Evolutionary conservation across 2,329 filamentous ascomycete species (phyloP).

Genomic region (Aspergillus spinulosporus): DNA sequence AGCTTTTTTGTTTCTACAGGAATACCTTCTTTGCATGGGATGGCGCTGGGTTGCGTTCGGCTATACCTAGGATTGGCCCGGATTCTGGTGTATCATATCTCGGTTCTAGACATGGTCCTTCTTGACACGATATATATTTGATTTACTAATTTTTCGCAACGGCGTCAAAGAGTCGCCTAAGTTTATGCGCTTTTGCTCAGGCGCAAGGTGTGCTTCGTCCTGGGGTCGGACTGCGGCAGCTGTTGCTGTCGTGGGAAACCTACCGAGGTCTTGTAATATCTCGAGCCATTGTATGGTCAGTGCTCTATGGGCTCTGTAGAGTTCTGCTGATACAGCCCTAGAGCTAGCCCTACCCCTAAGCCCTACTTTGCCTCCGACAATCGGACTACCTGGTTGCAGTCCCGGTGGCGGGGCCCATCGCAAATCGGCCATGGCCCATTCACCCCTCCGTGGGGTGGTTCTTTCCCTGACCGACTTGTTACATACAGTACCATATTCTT

Average conservation of each 20-base stretch:
- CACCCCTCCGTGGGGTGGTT: slow-evolving; percentile 16
- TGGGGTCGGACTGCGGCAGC: background rate
- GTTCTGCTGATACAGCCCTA: background rate
- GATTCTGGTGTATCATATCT: background rate
- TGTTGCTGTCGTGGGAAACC: background rate
- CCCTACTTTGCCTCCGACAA: slow-evolving; percentile 22
- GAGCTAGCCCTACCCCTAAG: slow-evolving; percentile 21
- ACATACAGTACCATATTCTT: slow-evolving; percentile 6
- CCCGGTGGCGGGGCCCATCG: slow-evolving; percentile 13
- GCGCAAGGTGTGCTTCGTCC: too few relatives aligned
- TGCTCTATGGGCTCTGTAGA: too few relatives aligned
- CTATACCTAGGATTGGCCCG: slow-evolving; percentile 1
- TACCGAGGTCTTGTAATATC: background rate
- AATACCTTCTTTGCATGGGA: background rate
- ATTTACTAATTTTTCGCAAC: too few relatives aligned
- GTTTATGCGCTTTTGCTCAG: background rate
- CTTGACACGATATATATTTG: too few relatives aligned
- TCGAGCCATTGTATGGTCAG: background rate
- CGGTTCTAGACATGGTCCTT: background rate
- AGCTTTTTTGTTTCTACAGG: background rate
- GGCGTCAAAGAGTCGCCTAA: too few relatives aligned
- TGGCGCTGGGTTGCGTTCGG: slow-evolving; percentile 1
- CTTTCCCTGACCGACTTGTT: background rate
- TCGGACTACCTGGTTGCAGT: slow-evolving; percentile 13
- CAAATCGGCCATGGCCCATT: slow-evolving; percentile 17